Conservation (phyloP, 2,329 filamentous ascomycete species). For the Didymella keratinophila region DNA sequence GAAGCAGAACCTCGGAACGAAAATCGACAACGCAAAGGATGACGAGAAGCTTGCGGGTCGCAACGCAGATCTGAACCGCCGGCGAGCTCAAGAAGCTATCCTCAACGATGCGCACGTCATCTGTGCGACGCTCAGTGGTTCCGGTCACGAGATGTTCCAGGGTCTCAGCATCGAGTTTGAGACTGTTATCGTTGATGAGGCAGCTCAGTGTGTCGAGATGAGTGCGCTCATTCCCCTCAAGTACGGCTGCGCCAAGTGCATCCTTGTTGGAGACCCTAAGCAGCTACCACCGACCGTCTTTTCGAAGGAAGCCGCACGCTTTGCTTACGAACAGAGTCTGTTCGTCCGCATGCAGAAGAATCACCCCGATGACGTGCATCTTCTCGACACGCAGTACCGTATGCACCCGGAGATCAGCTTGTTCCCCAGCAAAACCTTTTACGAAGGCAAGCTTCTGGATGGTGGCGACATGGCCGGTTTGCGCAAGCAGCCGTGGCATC, state of each 20-base stretch:
- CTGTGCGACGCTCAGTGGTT: constrained; percentile 93
- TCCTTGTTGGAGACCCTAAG: constrained; percentile 96
- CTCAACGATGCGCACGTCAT: constrained; percentile 90
- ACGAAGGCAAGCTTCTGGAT: constrained; percentile 85
- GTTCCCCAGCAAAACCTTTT: constrained; percentile 92
- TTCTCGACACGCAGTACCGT: constrained; percentile 97
- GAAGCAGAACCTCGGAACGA: constrained; percentile 77
- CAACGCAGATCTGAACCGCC: constrained; percentile 84
- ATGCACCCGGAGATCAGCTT: constrained; percentile 97
- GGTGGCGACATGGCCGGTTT: constrained; percentile 82
- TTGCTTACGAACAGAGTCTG: constrained; percentile 96
- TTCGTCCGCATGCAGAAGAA: constrained; percentile 99
- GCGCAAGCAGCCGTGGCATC: constrained; percentile 84
- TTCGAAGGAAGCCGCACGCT: constrained; percentile 88
- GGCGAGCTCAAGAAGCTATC: constrained; percentile 87
- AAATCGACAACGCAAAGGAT: constrained; percentile 88
- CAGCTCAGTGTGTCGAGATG: constrained; percentile 96
- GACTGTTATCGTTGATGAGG: constrained; percentile 97
- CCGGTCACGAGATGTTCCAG: constrained; percentile 97
- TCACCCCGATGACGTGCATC: constrained; percentile 83
- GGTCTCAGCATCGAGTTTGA: constrained; percentile 95
- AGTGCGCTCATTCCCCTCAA: constrained; percentile 96
- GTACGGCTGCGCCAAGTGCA: constrained; percentile 95
- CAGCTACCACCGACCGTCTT: constrained; percentile 95
- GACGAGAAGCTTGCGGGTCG: constrained; percentile 81